A percentile compares a stretch with the other conserved stretches of the same genome.
Evolutionary conservation across 768 basidiomycete genomes (phyloP).

Genomic region (Symmetrospora coprosmae): DNA sequence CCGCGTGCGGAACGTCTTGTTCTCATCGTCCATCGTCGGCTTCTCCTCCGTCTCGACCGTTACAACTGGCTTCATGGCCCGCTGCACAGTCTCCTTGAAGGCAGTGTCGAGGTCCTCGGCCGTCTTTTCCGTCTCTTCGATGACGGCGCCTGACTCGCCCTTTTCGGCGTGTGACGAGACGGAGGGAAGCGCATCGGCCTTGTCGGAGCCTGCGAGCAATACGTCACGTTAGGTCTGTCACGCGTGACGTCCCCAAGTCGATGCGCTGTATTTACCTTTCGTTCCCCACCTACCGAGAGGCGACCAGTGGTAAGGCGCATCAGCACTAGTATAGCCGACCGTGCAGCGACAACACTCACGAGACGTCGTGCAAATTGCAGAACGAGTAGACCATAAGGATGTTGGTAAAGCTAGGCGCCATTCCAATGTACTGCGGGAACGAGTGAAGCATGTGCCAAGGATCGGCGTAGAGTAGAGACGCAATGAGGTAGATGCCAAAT

Average conservation of each 20-base stretch:
- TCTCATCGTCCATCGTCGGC: conserved; percentile 51
- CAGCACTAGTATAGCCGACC: no score
- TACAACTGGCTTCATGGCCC: conserved; percentile 42
- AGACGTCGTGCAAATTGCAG: conserved; percentile 86
- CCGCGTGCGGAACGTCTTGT: conserved; percentile 83
- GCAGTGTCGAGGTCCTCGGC: conserved; percentile 79
- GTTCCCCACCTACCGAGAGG: conserved; percentile 62
- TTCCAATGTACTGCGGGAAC: conserved; percentile 73
- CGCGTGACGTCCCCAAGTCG: background rate
- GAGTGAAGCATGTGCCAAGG: conserved; percentile 97
- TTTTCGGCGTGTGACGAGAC: conserved; percentile 68
- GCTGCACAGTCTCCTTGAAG: conserved; percentile 76
- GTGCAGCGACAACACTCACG: conserved; percentile 11
- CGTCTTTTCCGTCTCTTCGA: conserved; percentile 67
- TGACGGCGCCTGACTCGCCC: conserved; percentile 55
- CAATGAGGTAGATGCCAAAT: conserved; percentile 47
- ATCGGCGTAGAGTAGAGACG: conserved; percentile 45
- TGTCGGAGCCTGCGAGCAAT: conserved; percentile 44
- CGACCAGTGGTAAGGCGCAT: conserved; percentile 28
- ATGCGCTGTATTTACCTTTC: conserved; percentile 58
- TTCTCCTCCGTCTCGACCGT: background rate
- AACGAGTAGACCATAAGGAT: conserved; percentile 88
- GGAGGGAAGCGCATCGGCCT: conserved; percentile 78
- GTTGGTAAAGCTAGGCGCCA: conserved; percentile 88
- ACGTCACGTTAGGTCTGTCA: background rate